Evolutionary conservation across 208 protist genomes (phyloP), one percentile per base, ranked within the genome.

Genomic region (Tritrichomonas foetus): DNA sequence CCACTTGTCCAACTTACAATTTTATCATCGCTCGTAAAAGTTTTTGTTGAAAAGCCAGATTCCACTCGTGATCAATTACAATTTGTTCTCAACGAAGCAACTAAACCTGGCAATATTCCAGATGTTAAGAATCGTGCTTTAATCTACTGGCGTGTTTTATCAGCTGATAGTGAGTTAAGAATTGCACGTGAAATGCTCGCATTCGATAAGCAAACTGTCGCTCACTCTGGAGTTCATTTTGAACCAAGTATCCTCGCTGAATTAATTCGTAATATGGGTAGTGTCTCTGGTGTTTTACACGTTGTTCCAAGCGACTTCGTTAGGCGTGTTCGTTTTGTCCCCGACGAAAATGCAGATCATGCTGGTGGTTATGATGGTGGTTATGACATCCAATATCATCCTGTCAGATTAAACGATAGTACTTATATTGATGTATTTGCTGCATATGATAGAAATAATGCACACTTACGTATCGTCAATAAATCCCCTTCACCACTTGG

Each of bases 91-190:
- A 69, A 25, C 3, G 50, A 72, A 50, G 89, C 89, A 33, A 93
- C 89, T 36, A 69, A 93, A 49, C 27, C 30, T 36, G 50, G 55
- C 47, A 69, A 93, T n/a, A 30, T 20, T 16, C 89, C 89, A 27
- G 89, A 93, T 49, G 55, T 93, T 2, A 64, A 69, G 16, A 69
- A 93, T 27, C 3, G 89, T 44, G 89, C 55, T 0, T 93, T 72
- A 9, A 33, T 93, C 27, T 93, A 93, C 30, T 93, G 89, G 89
- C 5, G 89, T 20, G 3, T 93, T n/a, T 49, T 93, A 2, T 69
- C 50, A 13, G 98, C 97, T 55, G 98, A 99, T 95, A 33, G n/a
- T 30, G 89, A 93, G 3, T 36, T 44, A 36, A 47, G 14, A 13
- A 33, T 69, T 14, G 89, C 89, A 25, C 50, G 72, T 44, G 89